A percentile compares a stretch with the other conserved stretches of the same genome.
These are phyloP conservation scores for Pythium apleroticum DNA, from an alignment of 352 stramenopile species.

Conservation along the genomic window DNA sequence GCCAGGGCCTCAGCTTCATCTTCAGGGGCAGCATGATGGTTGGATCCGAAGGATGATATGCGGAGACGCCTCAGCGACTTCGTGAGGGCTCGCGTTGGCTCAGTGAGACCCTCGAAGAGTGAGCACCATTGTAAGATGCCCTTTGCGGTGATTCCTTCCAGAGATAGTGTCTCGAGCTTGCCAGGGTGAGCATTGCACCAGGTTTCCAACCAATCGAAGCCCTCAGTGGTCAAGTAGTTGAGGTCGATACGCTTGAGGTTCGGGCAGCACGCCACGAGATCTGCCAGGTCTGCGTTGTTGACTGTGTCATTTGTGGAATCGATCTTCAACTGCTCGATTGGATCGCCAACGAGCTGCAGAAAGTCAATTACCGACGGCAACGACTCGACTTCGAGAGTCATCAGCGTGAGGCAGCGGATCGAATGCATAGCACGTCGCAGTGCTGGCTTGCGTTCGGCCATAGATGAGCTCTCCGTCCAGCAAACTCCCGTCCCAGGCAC, in stretches of 20 bases:
- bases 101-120: background rate
- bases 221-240: background rate
- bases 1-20: background rate
- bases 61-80: background rate
- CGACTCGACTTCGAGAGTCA: background rate
- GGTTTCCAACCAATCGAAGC: background rate
- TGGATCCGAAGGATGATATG: background rate
- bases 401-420: background rate
- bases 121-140: background rate
- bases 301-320: background rate
- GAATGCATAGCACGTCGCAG: conserved; percentile 1
- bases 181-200: background rate
- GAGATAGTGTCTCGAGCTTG: background rate
- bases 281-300: background rate
- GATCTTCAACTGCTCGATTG: background rate
- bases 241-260: background rate
- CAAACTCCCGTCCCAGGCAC: conserved; percentile 15
- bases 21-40: too few relatives aligned
- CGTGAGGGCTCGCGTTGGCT: background rate
- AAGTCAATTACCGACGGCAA: background rate
- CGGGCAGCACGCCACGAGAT: background rate
- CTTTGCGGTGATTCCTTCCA: background rate
- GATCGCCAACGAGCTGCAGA: background rate
- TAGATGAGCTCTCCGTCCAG: conserved; percentile 10
- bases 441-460: conserved; percentile 6